Base-by-base conservation (phyloP, 2,329 filamentous ascomycete genomes). In the Colletotrichum sp. region DNA sequence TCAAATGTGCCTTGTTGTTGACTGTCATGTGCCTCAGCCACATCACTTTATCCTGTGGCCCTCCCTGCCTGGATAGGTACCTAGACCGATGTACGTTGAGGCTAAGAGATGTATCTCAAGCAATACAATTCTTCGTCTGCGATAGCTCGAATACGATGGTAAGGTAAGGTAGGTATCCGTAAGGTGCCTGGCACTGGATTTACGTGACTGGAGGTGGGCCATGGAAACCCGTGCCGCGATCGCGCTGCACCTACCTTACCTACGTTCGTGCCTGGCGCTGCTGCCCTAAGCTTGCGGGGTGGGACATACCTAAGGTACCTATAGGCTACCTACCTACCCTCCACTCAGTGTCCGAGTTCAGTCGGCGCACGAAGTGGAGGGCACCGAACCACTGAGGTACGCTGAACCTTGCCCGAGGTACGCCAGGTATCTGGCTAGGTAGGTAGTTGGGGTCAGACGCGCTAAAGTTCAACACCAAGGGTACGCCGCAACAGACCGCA, bases 401-500 rank as follows among this genome's bases (percentile, higher is more conserved):
- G 38, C 38, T 43, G 38, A 43, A 43, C 18, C 38, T 43, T 43
- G 38, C 38, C 36, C 38, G 18, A 43, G 38, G 38, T 43, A 43
- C 38, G 8, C 18, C 18, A 48, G 18, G 38, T 48, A 48, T 30
- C 30, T 48, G 14, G 16, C 58, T 30, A 7, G 34, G 26, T 32
- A n/a, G 38, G 55, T 72, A 38, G 58, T 68, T 28, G 69, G 73
- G 63, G 28, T 48, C 64, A 56, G 73, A 75, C 73, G 73, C 73
- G 73, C 70, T 73, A 34, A 48, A 43, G 69, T 59, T 75, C 73
- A 75, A 75, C 73, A 73, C 69, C 73, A 75, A 67, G 64, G 70
- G 36, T 48, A 58, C 30, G 66, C 61, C 38, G 56, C 69, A 68
- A 48, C 73, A 67, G 61, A 72, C 62, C 66, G 56, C 30, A 69